Conservation (phyloP, 73 alveolate genomes). For the Paraurostyla sp. region DNA sequence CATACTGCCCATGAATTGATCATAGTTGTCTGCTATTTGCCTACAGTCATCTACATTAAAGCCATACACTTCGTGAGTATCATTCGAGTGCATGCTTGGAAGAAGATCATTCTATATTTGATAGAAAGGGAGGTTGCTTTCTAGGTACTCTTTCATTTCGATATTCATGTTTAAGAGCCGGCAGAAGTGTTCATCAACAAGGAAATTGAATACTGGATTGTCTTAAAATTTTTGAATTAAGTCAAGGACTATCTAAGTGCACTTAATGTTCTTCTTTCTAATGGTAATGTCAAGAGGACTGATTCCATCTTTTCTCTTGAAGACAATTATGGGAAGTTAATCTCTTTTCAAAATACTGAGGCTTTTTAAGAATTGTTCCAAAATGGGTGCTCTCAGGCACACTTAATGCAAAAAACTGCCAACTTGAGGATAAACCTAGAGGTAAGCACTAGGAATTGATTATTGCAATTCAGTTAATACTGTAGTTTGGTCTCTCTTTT, state of each 20-base stretch:
- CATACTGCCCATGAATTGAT: background rate
- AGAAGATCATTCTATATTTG: background rate
- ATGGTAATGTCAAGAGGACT: conserved; percentile 23
- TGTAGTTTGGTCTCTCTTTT: no score
- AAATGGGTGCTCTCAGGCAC: background rate
- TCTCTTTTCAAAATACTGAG: background rate
- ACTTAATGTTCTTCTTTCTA: background rate
- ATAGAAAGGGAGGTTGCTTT: background rate
- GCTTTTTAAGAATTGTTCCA: conserved; percentile 1
- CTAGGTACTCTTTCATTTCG: conserved; percentile 39
- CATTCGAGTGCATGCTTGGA: conserved; percentile 8
- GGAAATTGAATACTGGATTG: background rate
- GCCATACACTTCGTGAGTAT: background rate
- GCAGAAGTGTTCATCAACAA: conserved; percentile 7
- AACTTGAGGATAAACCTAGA: background rate
- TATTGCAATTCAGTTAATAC: background rate
- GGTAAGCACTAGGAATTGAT: background rate
- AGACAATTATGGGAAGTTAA: background rate
- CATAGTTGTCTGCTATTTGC: background rate
- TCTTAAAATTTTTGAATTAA: background rate
- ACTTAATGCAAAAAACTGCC: conserved; percentile 10
- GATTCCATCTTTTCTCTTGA: background rate
- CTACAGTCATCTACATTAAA: background rate
- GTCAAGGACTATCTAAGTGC: background rate
- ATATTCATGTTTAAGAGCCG: background rate